phyloP scores from a whole-genome alignment of 2,329 filamentous ascomycete species.

The Epichloe typhina region DNA sequence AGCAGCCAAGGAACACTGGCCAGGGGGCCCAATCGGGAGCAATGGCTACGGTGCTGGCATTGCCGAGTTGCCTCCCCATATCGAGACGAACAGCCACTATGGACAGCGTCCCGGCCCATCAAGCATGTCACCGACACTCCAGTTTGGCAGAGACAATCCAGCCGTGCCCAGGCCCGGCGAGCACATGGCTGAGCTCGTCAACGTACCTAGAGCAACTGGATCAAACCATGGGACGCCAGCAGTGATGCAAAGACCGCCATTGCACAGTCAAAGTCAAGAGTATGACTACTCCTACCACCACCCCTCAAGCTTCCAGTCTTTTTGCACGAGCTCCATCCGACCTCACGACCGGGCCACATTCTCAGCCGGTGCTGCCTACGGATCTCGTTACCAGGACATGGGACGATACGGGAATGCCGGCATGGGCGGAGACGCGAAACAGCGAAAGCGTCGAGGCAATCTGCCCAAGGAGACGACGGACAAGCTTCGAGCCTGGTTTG shows the following conservation, averaged over 20 bases:
- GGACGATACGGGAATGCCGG: slow-evolving; percentile 28
- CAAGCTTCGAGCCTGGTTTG: slow-evolving; percentile 67
- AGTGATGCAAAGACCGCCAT: slow-evolving; percentile 17
- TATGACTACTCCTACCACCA: slow-evolving; percentile 30
- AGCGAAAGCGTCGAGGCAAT: slow-evolving; percentile 62
- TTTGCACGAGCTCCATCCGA: slow-evolving; percentile 30
- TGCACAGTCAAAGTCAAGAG: slow-evolving; percentile 10
- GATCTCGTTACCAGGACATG: slow-evolving; percentile 28
- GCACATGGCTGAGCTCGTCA: background rate
- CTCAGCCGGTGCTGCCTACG: slow-evolving; percentile 25
- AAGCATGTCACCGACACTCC: slow-evolving; percentile 24
- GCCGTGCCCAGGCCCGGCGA: slow-evolving; percentile 20
- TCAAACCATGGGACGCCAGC: background rate
- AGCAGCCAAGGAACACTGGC: slow-evolving; percentile 14
- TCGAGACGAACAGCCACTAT: slow-evolving; percentile 22
- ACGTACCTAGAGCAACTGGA: background rate
- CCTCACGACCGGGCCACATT: slow-evolving; percentile 32
- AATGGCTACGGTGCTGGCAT: slow-evolving; percentile 16
- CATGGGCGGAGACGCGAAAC: slow-evolving; percentile 30
- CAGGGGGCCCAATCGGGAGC: slow-evolving; percentile 12
- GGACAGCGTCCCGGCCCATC: slow-evolving; percentile 27
- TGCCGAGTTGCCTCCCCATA: slow-evolving; percentile 13
- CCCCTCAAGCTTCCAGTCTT: slow-evolving; percentile 30
- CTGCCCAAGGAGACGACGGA: slow-evolving; percentile 84
- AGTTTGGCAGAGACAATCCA: slow-evolving; percentile 22